Evolutionary conservation across 441 rosid genomes (phyloP).

Genomic region (Croton laevigatus): DNA sequence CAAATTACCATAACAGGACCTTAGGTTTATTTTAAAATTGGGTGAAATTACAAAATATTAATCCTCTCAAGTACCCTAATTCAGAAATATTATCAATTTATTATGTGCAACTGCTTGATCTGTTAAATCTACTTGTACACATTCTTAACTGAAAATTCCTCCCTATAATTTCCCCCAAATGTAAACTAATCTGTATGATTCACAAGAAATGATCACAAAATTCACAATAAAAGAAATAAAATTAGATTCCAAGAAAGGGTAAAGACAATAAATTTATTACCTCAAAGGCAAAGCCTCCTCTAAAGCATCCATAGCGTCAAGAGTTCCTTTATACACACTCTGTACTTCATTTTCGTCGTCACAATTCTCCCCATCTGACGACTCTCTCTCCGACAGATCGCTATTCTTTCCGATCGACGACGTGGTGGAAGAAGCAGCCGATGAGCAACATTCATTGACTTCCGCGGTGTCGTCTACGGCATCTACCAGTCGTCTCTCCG

Average conservation of each 20-base stretch:
- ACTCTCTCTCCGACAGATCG: slow-evolving; percentile 36
- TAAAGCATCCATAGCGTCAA: slow-evolving; percentile 59
- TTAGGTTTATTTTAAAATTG: no score
- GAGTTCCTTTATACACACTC: slow-evolving; percentile 51
- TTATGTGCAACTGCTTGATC: no score
- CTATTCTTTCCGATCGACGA: slow-evolving; percentile 64
- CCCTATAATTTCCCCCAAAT: no score
- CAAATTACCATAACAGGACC: background rate
- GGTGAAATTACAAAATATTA: no score
- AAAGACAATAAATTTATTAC: slow-evolving; percentile 22
- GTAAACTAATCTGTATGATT: no score
- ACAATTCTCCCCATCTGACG: slow-evolving; percentile 29
- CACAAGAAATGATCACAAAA: no score
- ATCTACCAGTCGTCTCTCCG: background rate
- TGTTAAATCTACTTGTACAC: no score
- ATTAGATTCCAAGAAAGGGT: background rate
- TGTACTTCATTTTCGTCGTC: slow-evolving; percentile 61
- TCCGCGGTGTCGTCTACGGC: slow-evolving; percentile 30
- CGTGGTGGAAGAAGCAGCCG: slow-evolving; percentile 29
- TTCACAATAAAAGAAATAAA: background rate
- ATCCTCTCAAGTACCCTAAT: no score
- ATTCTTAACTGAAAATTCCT: no score
- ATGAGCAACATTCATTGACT: slow-evolving; percentile 35
- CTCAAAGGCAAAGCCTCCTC: slow-evolving; percentile 70
- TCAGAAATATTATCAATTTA: no score